Evolutionary conservation across 2,329 filamentous ascomycete genomes (phyloP), one percentile per base, ranked within the genome.

Genomic region (Parasarocladium wereldwijsianum): DNA sequence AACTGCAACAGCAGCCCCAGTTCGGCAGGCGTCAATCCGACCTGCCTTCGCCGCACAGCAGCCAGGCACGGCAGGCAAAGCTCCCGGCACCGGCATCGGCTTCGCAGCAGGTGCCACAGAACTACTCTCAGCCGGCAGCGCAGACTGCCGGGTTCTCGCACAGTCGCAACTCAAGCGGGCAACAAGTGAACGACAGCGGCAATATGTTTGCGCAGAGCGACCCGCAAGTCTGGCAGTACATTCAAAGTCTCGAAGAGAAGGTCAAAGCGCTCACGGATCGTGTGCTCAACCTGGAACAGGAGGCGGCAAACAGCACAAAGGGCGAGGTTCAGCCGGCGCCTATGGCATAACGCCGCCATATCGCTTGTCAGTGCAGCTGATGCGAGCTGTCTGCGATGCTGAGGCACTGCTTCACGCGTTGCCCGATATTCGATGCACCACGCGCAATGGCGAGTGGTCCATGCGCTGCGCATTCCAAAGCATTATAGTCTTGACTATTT

Each of bases 171-270:
- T 30, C 70, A 16, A 66, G 68, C 41, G 60, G 62, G 15, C 51
- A 77, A 44, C 62, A 66, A 13, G 57, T 55, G 24, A 67, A 64
- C 29, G 75, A 70, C 43, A 70, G 70, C 38, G 70, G 69, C 36
- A 83, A 82, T 41, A 62, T 83, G 36, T 76, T 83, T 48, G 59
- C 70, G 31, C 55, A 64, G 12, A 58, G 59, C 12, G 69, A 73
- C 29, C 62, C 71, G 37, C 74, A 72, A 24, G 57, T 86, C 7
- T 84, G 76, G 76, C 57, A 64, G 4, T 84, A 84, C 43, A 69
- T 86, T 19, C 73, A 82, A 33, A 65, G 63, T 12, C 58, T 87
- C 29, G 80, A 87, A 44, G 66, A 71, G 9, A 55, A 53, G 36
- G 43, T 57, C 28, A 57, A 55, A 36, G 40, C 39, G 17, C 37